Conservation (phyloP, 2,329 filamentous ascomycete genomes). For the Ophiobolus disseminans region DNA sequence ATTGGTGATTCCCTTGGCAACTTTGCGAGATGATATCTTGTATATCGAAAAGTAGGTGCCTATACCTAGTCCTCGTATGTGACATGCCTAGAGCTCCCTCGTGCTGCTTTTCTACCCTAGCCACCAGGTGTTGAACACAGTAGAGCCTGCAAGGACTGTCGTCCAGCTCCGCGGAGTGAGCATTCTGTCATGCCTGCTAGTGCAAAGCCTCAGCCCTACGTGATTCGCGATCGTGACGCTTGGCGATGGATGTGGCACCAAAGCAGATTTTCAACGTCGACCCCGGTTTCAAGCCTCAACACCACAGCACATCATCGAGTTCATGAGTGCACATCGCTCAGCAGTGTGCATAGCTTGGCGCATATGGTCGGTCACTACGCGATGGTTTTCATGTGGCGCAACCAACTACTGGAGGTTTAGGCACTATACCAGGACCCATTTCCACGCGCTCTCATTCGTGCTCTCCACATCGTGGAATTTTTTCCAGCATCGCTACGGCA, state of each 20-base stretch:
- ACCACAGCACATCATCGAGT: slow-evolving; percentile 7
- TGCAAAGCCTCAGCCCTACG: slow-evolving; percentile 11
- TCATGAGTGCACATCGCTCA: neutral
- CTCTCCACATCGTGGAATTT: slow-evolving; percentile 20
- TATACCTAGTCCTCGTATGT: too few relatives aligned
- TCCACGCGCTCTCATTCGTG: slow-evolving; percentile 32
- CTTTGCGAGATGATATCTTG: too few relatives aligned
- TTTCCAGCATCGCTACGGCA: slow-evolving; percentile 25
- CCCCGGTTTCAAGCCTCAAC: slow-evolving; percentile 15
- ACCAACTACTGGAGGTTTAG: slow-evolving; percentile 11
- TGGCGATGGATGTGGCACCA: slow-evolving; percentile 19
- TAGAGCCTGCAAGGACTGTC: neutral
- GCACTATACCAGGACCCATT: slow-evolving; percentile 17
- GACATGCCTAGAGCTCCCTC: too few relatives aligned
- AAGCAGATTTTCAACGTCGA: slow-evolving; percentile 1
- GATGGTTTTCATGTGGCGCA: slow-evolving; percentile 17
- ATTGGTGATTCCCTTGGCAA: too few relatives aligned
- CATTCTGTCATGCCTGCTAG: slow-evolving; percentile 13
- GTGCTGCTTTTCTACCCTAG: too few relatives aligned
- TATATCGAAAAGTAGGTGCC: too few relatives aligned
- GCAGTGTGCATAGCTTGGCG: too few relatives aligned
- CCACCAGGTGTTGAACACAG: too few relatives aligned
- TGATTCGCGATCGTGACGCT: slow-evolving; percentile 15
- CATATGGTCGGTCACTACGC: too few relatives aligned
- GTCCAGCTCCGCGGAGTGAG: slow-evolving; percentile 20